Conservation (phyloP, 139 green algal genomes). For the Chlorella sp. region DNA sequence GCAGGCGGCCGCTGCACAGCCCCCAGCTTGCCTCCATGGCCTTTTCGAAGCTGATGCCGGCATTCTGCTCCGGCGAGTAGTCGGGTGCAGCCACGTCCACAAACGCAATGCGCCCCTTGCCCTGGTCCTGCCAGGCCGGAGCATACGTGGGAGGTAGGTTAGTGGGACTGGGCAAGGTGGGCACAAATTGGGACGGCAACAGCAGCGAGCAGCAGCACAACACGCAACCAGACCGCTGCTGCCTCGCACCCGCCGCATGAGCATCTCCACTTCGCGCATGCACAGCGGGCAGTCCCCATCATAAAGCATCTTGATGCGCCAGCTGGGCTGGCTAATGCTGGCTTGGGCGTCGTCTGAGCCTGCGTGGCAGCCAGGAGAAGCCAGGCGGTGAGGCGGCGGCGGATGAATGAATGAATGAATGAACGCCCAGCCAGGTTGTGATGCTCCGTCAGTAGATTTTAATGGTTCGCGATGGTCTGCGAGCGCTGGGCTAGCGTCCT, state of each 20-base stretch:
- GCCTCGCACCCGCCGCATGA: constrained; percentile 63
- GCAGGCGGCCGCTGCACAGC: not conserved
- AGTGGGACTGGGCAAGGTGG: too few relatives aligned
- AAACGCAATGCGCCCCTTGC: constrained; percentile 82
- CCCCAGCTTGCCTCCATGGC: constrained; percentile 15
- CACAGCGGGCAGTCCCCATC: constrained; percentile 86
- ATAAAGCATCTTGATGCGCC: constrained; percentile 86
- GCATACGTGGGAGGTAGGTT: too few relatives aligned
- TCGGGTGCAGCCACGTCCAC: constrained; percentile 84
- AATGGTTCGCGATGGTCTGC: too few relatives aligned
- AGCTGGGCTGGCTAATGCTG: constrained; percentile 42
- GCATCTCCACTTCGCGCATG: constrained; percentile 94
- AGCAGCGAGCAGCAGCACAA: too few relatives aligned
- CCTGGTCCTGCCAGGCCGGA: constrained; percentile 62
- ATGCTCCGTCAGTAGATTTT: too few relatives aligned
- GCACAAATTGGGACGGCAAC: too few relatives aligned
- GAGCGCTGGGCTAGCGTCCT: too few relatives aligned
- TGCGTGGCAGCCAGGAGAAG: not conserved
- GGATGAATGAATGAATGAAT: too few relatives aligned
- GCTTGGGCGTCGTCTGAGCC: not conserved
- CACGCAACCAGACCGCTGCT: too few relatives aligned
- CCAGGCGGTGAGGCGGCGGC: not conserved
- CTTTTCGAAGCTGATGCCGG: constrained; percentile 79
- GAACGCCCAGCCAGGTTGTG: too few relatives aligned
- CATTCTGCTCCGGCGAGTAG: constrained; percentile 80